Evolutionary conservation across 257 asterid genomes (phyloP).

Genomic region (Gynochthodes officinalis): DNA sequence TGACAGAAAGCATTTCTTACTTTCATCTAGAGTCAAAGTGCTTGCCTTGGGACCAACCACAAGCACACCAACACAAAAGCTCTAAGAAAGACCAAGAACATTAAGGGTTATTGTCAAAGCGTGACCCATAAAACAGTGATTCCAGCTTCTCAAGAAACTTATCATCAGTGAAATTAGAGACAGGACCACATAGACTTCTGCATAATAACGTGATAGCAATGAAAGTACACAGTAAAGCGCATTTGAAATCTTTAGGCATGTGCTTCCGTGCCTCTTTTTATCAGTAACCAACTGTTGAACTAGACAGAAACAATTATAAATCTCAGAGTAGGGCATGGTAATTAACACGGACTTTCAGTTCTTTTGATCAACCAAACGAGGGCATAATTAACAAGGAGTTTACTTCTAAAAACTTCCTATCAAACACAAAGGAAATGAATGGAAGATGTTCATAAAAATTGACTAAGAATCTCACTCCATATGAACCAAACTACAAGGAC

Average conservation of each 20-base stretch:
- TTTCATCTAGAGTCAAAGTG: conserved; percentile 5
- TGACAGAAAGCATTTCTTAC: not conserved
- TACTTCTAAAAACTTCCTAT: not conserved
- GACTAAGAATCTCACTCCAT: too few species aligned
- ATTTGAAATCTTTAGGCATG: conserved; percentile 6
- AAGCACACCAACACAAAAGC: conserved; percentile 23
- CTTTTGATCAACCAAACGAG: conserved; percentile 17
- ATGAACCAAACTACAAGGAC: not conserved
- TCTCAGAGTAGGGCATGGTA: not conserved
- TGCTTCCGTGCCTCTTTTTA: not conserved
- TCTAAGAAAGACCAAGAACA: conserved; percentile 17
- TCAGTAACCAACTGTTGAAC: conserved; percentile 7
- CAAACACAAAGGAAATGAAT: not conserved
- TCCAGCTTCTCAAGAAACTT: conserved; percentile 27
- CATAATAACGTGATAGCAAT: conserved; percentile 21
- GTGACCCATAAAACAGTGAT: conserved; percentile 25
- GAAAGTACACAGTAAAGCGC: conserved; percentile 14
- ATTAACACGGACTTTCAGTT: not conserved
- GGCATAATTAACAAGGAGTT: too few species aligned
- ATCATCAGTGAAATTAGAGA: conserved; percentile 19
- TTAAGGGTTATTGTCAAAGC: conserved; percentile 20
- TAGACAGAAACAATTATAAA: conserved; percentile 12
- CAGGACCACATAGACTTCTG: conserved; percentile 42
- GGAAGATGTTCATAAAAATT: too few species aligned
- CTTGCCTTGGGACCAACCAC: conserved; percentile 30